Evolutionary conservation across 352 stramenopile genomes (phyloP).

Genomic region (Pythium rishiriense): DNA sequence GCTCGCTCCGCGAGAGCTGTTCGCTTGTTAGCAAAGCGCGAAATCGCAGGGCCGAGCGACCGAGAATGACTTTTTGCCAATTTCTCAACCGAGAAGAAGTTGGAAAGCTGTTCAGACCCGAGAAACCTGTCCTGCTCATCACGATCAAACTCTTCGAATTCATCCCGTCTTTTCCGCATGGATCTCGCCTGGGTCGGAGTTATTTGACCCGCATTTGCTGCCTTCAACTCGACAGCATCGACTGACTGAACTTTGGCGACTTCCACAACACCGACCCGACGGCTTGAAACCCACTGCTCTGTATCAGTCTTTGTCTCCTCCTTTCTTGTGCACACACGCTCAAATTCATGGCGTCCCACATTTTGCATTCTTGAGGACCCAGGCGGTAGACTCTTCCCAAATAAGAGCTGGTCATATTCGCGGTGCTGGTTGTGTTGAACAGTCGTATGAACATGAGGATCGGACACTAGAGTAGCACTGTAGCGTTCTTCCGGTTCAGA

Average conservation of each 20-base stretch:
- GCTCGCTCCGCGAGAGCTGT: background rate
- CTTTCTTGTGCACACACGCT: background rate
- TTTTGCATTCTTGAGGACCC: background rate
- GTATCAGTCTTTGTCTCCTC: background rate
- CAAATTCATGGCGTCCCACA: background rate
- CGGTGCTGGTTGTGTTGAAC: background rate
- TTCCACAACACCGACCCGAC: conserved; percentile 9
- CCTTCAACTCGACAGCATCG: background rate
- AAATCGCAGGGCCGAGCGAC: background rate
- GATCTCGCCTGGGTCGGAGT: background rate
- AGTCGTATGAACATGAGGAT: background rate
- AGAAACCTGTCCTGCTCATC: background rate
- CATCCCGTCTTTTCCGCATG: background rate
- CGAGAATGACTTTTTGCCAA: conserved; percentile 4
- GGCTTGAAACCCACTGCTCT: conserved; percentile 21
- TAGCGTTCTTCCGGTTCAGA: background rate
- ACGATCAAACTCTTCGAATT: background rate
- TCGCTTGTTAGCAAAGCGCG: conserved; percentile 11
- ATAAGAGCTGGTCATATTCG: conserved; percentile 11
- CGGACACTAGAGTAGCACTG: background rate
- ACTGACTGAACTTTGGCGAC: background rate
- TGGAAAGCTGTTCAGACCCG: conserved; percentile 17
- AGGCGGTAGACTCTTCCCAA: conserved; percentile 5
- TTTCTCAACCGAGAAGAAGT: conserved; percentile 25
- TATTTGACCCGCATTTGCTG: background rate